Conservation (phyloP, 805 yeast species). For the Sugiyamaella mastotermitis region DNA sequence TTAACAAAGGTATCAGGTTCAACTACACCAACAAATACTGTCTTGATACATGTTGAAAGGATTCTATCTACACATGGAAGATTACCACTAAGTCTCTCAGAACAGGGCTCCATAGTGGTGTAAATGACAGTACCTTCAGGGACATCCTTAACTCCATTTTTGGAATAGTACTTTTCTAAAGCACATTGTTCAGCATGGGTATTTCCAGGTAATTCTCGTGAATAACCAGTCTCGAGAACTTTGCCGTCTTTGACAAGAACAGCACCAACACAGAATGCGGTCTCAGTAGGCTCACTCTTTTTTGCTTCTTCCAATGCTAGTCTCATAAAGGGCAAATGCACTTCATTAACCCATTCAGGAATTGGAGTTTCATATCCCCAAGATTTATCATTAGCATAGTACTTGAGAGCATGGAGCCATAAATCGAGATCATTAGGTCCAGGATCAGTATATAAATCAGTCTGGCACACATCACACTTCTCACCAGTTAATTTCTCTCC, state of each 20-base stretch:
- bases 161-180: conserved; percentile 57
- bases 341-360: conserved; percentile 76
- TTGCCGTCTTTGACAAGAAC: conserved; percentile 59
- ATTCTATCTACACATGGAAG: conserved; percentile 82
- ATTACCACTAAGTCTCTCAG: conserved; percentile 83
- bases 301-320: conserved; percentile 72
- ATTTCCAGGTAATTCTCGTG: conserved; percentile 88
- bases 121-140: conserved; percentile 78
- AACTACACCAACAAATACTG: conserved; percentile 85
- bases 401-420: conserved; percentile 87
- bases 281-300: conserved; percentile 72
- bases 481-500: conserved; percentile 66
- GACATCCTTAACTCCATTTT: conserved; percentile 32
- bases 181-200: conserved; percentile 98
- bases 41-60: conserved; percentile 47
- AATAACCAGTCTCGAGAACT: conserved; percentile 74
- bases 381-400: conserved; percentile 35
- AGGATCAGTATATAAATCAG: conserved; percentile 78
- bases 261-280: conserved; percentile 95
- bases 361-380: conserved; percentile 75
- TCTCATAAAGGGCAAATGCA: conserved; percentile 59
- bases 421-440: conserved; percentile 79
- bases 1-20: conserved; percentile 90
- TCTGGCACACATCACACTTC: conserved; percentile 59
- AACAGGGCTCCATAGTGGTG: conserved; percentile 98